A percentile compares a stretch with the other conserved stretches of the same genome.
Evolutionary conservation across 352 stramenopile species (phyloP).

Genomic region (Phytophthora ramorum): DNA sequence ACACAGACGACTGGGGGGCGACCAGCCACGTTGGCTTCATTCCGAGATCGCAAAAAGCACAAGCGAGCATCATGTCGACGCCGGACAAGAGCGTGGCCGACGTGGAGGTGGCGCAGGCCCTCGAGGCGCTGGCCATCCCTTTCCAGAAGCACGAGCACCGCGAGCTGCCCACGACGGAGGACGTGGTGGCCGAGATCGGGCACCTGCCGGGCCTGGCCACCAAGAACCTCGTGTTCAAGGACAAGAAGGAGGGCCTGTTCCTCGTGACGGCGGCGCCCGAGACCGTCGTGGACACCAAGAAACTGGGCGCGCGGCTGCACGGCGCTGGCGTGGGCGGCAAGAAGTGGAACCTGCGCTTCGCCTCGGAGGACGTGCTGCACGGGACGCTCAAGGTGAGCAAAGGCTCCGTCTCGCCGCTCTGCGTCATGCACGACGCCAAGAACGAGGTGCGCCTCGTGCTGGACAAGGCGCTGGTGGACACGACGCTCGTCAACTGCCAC

Average conservation of each 20-base stretch:
- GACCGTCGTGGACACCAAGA: constrained; percentile 93
- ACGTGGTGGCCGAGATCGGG: constrained; percentile 66
- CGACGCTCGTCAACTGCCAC: constrained; percentile 87
- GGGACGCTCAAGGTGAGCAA: constrained; percentile 91
- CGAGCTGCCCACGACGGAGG: constrained; percentile 73
- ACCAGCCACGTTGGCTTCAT: too few relatives aligned
- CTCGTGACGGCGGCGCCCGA: constrained; percentile 89
- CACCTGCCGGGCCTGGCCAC: constrained; percentile 90
- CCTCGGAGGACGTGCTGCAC: constrained; percentile 85
- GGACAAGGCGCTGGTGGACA: constrained; percentile 91
- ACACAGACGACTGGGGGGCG: too few relatives aligned
- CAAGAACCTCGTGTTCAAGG: constrained; percentile 98
- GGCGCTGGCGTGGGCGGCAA: constrained; percentile 72
- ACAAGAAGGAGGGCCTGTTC: constrained; percentile 98
- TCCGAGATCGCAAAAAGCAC: background rate
- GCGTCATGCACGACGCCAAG: constrained; percentile 90
- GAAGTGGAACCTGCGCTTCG: constrained; percentile 95
- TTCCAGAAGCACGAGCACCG: constrained; percentile 66
- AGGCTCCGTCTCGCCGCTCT: constrained; percentile 94
- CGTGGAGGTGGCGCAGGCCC: constrained; percentile 60
- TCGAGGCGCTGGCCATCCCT: constrained; percentile 65
- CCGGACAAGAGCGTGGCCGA: constrained; percentile 54
- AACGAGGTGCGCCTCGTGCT: constrained; percentile 91
- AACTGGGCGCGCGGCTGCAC: constrained; percentile 85
- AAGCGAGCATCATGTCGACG: constrained; percentile 7